phyloP scores from a whole-genome alignment of 148 eudicot genomes.

The Cornus suecica region DNA sequence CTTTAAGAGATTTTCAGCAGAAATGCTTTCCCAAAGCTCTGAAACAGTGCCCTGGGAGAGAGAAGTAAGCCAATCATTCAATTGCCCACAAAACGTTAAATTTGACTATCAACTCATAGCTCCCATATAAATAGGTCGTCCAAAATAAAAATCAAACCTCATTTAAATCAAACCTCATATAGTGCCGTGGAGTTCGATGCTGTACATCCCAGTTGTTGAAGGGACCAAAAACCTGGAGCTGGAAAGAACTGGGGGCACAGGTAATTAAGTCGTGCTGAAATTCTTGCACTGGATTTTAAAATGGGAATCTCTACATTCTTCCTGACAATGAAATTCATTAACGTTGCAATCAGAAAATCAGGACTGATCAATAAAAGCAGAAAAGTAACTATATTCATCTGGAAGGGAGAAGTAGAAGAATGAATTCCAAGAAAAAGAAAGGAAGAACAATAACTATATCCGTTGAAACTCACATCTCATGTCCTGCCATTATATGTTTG shows the following conservation, averaged over 20 bases:
- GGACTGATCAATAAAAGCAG: not conserved
- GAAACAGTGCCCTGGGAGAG: constrained; percentile 40
- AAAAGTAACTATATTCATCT: not conserved
- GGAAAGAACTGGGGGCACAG: constrained; percentile 90
- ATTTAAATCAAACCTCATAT: constrained; percentile 46
- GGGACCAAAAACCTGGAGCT: constrained; percentile 85
- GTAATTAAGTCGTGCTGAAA: constrained; percentile 83
- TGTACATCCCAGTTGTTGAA: constrained; percentile 23
- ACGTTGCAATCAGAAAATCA: constrained; percentile 1
- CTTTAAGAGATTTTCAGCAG: constrained; percentile 95
- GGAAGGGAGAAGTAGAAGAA: not conserved
- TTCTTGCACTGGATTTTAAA: constrained; percentile 79
- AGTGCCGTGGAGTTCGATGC: constrained; percentile 21
- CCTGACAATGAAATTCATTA: constrained; percentile 33
- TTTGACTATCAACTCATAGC: constrained; percentile 1
- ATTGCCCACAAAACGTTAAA: constrained; percentile 5
- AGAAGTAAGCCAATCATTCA: constrained; percentile 21
- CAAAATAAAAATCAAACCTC: constrained; percentile 51
- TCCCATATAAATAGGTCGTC: not conserved
- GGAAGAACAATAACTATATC: too few species aligned
- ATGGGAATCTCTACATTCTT: constrained; percentile 76
- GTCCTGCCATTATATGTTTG: constrained; percentile 94
- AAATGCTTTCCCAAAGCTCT: constrained; percentile 27
- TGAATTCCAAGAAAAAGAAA: too few species aligned
- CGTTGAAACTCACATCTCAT: constrained; percentile 57